Percentiles rank a stretch among this genome's conserved stretches.
Conservation (phyloP, 305 asterid species). For the Ajuga reptans region DNA sequence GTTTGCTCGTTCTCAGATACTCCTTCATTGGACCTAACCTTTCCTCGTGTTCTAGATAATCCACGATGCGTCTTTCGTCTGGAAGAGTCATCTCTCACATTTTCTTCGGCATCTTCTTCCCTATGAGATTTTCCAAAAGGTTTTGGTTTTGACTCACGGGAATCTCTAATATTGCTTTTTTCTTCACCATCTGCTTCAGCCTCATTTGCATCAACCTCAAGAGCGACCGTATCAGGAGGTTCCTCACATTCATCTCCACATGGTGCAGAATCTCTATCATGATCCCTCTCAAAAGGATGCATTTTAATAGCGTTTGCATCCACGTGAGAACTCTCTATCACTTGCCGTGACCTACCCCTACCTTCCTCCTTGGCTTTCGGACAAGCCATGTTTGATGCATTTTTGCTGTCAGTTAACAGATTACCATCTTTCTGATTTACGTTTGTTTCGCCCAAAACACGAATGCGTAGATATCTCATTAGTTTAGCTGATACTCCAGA, state of each 20-base stretch:
- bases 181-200: conserved; percentile 63
- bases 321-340: conserved; percentile 47
- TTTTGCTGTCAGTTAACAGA: conserved; percentile 46
- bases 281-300: conserved; percentile 32
- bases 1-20: conserved; percentile 55
- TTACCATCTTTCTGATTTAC: conserved; percentile 57
- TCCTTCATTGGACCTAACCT: conserved; percentile 63
- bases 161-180: conserved; percentile 44
- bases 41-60: conserved; percentile 50
- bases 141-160: conserved; percentile 53
- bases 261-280: conserved; percentile 35
- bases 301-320: conserved; percentile 38
- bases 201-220: conserved; percentile 41
- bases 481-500: conserved; percentile 90
- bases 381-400: conserved; percentile 30
- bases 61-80: conserved; percentile 65
- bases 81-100: conserved; percentile 56
- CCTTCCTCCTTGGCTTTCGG: conserved; percentile 66
- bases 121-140: conserved; percentile 46
- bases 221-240: conserved; percentile 39
- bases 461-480: conserved; percentile 76
- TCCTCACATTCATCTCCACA: conserved; percentile 56
- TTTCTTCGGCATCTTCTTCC: conserved; percentile 79
- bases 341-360: conserved; percentile 54
- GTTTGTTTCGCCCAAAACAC: conserved; percentile 66